Evolutionary conservation across 2,329 filamentous ascomycete species (phyloP), one percentile per base, ranked within the genome.

Genomic region (Diplocarpon rosae): DNA sequence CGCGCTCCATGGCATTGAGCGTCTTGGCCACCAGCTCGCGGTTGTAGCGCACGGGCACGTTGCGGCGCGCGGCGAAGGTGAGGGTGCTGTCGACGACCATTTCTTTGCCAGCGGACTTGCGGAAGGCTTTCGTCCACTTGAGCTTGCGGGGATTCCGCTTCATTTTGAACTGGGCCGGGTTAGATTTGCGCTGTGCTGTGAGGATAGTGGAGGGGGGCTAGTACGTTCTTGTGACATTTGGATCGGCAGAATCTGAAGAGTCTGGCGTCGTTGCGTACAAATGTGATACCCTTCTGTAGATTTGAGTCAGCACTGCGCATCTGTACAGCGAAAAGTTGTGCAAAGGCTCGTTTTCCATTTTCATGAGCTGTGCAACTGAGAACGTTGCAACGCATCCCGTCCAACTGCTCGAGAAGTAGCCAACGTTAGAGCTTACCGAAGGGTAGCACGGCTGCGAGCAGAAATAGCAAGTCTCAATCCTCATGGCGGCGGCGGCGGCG

Each of bases 111-210:
- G 84, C 82, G 14, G 83, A 78, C 63, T 82, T 83, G 61, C 88
- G 83, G 75, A 89, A 90, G 42, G 86, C 80, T 73, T 95, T 95
- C 51, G 90, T 95, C 92, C 90, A 95, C 68, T 88, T 92, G 58
- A 96, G 78, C 68, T 95, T 95, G 64, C 90, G 81, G 30, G 90
- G 89, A 69, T 96, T 95, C 56, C 92, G 82, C 83, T 95, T 95
- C 86, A 94, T 94, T 70, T 93, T 92, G 78, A 93, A 94, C 73
- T 79, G 10, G 16, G 33, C 3, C 20, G 9, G 20, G 31, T 50
- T 36, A 50, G 45, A 33, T 37, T 29, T 30, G 29, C 17, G 29
- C 10, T 13, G n/a, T 43, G 33, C 28, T 32, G 9, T 10, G 24
- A 24, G n/a, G 34, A 24, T n/a, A 15, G 3, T 14, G 14, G 27